These are phyloP conservation scores for Penicillium sp. DNA, from an alignment of 2,329 filamentous ascomycete species.

Conservation along the genomic window DNA sequence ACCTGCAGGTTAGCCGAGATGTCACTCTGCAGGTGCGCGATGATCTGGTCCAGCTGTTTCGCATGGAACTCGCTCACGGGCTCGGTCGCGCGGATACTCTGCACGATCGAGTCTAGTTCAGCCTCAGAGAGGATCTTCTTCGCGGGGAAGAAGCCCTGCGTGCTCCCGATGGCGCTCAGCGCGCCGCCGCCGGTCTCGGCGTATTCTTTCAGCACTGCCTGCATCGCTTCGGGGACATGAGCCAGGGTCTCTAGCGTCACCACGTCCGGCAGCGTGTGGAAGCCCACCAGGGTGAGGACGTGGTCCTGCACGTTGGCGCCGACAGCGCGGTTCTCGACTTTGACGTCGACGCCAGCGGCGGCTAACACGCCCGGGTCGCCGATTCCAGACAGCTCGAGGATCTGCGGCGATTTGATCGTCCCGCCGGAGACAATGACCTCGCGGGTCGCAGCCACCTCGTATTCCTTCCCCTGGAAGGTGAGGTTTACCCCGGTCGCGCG, in stretches of 20 bases:
- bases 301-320: slow-evolving; percentile 58
- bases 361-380: slow-evolving; percentile 53
- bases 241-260: slow-evolving; percentile 23
- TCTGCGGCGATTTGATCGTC: slow-evolving; percentile 60
- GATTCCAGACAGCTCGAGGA: slow-evolving; percentile 66
- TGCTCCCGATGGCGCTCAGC: neutral
- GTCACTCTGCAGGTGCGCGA: slow-evolving; percentile 15
- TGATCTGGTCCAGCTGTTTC: slow-evolving; percentile 10
- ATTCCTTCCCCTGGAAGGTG: neutral
- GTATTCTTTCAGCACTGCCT: slow-evolving; percentile 1
- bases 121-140: slow-evolving; percentile 4
- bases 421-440: slow-evolving; percentile 67
- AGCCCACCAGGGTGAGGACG: slow-evolving; percentile 15
- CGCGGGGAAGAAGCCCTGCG: slow-evolving; percentile 12
- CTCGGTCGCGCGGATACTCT: slow-evolving; percentile 7
- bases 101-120: neutral
- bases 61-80: slow-evolving; percentile 4
- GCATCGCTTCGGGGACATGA: slow-evolving; percentile 6
- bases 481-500: slow-evolving; percentile 39
- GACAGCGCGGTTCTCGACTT: slow-evolving; percentile 50
- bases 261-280: slow-evolving; percentile 18
- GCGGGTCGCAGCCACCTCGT: slow-evolving; percentile 34
- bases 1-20: slow-evolving; percentile 9
- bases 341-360: slow-evolving; percentile 46
- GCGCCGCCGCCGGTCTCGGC: neutral